Base-by-base conservation (phyloP, 768 basidiomycete species). In the Suillus paluster region DNA sequence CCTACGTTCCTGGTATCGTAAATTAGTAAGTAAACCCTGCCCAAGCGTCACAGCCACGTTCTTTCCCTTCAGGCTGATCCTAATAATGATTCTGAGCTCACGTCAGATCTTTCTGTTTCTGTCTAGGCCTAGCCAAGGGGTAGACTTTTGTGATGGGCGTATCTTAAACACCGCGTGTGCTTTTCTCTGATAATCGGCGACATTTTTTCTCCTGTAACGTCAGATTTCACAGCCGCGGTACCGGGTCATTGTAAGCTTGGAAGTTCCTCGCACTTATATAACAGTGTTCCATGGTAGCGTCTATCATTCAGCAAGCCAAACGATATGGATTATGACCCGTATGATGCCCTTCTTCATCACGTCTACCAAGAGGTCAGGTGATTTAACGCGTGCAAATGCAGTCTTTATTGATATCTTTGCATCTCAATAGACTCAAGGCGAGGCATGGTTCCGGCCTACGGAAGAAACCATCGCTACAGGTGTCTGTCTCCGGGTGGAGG, bases 401-500 rank as follows among this genome's bases (percentile, higher is more conserved):
- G 34, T 44, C 59, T 36, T 23, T 27, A 44, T 19, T 56, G 34
- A 45, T 21, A 12, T 27, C 27, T 10, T 17, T 2, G 2, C 23
- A 27, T 57, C 63, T 39, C 62, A 76, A 36, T 80, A 92, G 89
- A 92, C 91, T 0, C 89, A 91, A 72, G 86, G 88, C 11, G 89
- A 92, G 67, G 86, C 89, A 1, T 93, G 91, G 91, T 92, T 92
- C 75, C 91, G 91, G 72, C 90, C 91, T 17, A 84, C 89, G 4
- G 89, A 89, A 68, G 91, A 92, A 72, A 87, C 86, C 64, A 78
- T 92, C 45, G 84, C 89, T 49, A 88, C 87, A 0, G 91, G 91
- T 58, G 90, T 93, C 66, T 92, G 89, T 68, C 76, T 92, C 46
- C 82, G 92, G 64, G 84, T 90, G 8, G 85, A 86, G 46, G 78